Base-by-base conservation (phyloP, 1,284 basidiomycete species). In the Malassezia globosa region DNA sequence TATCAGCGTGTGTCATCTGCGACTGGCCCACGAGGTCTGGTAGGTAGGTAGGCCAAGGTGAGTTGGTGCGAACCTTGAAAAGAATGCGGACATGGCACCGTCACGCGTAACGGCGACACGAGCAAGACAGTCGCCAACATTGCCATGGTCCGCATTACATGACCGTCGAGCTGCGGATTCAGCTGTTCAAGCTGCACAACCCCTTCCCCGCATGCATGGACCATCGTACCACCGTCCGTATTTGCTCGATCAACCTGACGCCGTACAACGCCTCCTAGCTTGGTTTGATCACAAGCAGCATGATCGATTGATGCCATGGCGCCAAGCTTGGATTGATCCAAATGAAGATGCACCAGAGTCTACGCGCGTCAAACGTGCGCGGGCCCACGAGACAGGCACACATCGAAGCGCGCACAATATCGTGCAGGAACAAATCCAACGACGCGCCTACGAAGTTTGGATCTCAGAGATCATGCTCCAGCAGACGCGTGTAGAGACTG, bases 391-490 rank as follows among this genome's bases (percentile, higher is more conserved):
- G 2, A 7, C 23, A 7, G 11, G 10, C 38, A 14, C 38, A 14
- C 26, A 11, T n/a, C 37, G 13, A 7, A 72, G 36, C 56, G n/a
- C n/a, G n/a, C n/a, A n/a, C n/a, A n/a, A n/a, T n/a, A n/a, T n/a
- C n/a, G n/a, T n/a, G n/a, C 11, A 64, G 0, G 77, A 79, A 27
- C 79, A 78, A 36, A 43, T 61, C 52, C 54, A 55, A 42, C 41
- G 42, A 19, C 48, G 56, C 18, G 50, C 69, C 13, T 69, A 51
- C 33, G 54, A 87, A 82, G 84, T 86, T 10, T 86, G 84, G 82
- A 77, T 94, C 37, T 86, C 84, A 10, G 88, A 95, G 72, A 84
- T 95, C 56, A 96, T 96, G 92, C 78, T 95, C 5, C 92, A 97
- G 70, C 92, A 97, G 72, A 96, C 92, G 0, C 88, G 58, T 11